Conservation (phyloP, 2,329 filamentous ascomycete species). For the Aspergillus pseudotamarii region DNA sequence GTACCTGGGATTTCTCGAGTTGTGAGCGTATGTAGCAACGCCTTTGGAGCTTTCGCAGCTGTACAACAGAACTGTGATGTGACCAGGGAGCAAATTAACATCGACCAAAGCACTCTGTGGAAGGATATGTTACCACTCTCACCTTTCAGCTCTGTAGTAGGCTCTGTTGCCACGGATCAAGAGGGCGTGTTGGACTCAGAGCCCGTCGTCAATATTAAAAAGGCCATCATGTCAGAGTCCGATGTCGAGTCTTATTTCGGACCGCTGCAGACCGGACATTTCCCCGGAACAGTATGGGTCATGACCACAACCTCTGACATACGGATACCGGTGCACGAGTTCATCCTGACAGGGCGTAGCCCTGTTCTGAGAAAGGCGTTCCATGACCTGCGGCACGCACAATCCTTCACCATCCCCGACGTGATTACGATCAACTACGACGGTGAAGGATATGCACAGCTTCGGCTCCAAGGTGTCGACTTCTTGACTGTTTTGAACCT, state of each 20-base stretch:
- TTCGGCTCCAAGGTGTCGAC: slow-evolving; percentile 73
- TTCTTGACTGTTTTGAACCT: slow-evolving; percentile 79
- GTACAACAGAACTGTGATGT: slow-evolving; percentile 83
- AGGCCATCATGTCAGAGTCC: slow-evolving; percentile 46
- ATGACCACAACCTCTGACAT: slow-evolving; percentile 67
- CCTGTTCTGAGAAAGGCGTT: slow-evolving; percentile 66
- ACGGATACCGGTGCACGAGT: slow-evolving; percentile 78
- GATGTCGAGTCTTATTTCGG: slow-evolving; percentile 49
- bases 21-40: slow-evolving; percentile 80
- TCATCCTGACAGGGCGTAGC: slow-evolving; percentile 76
- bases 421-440: slow-evolving; percentile 60
- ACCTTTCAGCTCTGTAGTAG: slow-evolving; percentile 64
- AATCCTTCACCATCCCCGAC: slow-evolving; percentile 62
- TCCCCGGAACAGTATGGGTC: slow-evolving; percentile 43
- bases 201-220: slow-evolving; percentile 36
- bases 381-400: slow-evolving; percentile 57
- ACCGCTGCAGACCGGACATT: slow-evolving; percentile 26
- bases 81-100: slow-evolving; percentile 69
- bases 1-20: slow-evolving; percentile 87
- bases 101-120: slow-evolving; percentile 71
- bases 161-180: slow-evolving; percentile 41
- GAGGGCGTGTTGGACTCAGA: slow-evolving; percentile 35
- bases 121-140: slow-evolving; percentile 71
- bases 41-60: slow-evolving; percentile 86
- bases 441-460: slow-evolving; percentile 53